Evolutionary conservation across 345 rosid species (phyloP), one percentile per base, ranked within the genome.

Genomic region (Eucalyptus shirleyi): DNA sequence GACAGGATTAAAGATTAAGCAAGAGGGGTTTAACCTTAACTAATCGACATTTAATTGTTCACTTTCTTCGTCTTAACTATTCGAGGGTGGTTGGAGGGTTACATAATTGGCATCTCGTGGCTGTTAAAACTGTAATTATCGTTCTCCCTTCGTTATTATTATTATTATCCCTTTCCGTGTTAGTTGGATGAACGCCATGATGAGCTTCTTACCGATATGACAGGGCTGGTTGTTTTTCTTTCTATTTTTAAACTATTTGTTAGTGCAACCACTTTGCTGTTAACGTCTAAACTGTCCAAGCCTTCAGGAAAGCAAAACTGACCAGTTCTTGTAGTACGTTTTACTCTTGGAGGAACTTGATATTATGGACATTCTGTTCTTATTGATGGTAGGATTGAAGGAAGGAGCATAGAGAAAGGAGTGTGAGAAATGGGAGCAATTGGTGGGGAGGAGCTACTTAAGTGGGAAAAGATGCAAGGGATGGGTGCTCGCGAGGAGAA

Each of bases 381-480:
- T 40, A 81, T 86, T 88, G 86, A 56, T 88, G 87, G 80, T 65
- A 90, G 91, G 89, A 87, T 89, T 89, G 80, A 88, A 89, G 89
- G 91, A 77, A 88, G 87, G 90, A 91, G 92, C 42, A 50, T 86
- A 86, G 28, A 28, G 88, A 88, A 60, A 87, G 88, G 87, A 89
- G 19, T 44, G 49, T 37, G 86, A 80, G 87, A 89, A 90, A 96
- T 97, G 99, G 99, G 98, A 90, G 95, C 98, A 51, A 95, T 95
- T 90, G 94, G 94, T 59, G 97, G 92, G 89, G 99, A 96, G 88
- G 96, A 95, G 94, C 92, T 94, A 81, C 93, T 90, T 92, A 95
- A 94, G 92, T 89, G 93, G 94, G 99, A 95, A 92, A 97, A 95
- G 92, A 91, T 94, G 93, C 98, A 95, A 92, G 90, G 89, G 90